Evolutionary conservation across 306 rosid genomes (phyloP).

Genomic region (Ormosia semicastrata): DNA sequence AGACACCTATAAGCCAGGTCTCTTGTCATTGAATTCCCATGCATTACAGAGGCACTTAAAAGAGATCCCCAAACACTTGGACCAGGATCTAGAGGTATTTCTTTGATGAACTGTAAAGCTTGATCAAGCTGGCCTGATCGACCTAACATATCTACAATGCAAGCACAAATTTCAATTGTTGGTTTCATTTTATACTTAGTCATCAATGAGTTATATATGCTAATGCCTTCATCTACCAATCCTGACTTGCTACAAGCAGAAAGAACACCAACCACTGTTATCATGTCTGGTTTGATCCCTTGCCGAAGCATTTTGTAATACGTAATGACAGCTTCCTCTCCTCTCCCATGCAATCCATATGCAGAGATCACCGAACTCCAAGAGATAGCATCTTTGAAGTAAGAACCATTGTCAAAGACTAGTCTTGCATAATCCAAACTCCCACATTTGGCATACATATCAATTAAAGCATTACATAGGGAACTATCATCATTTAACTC

Average conservation of each 20-base stretch:
- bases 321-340: constrained; percentile 59
- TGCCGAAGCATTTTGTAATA: constrained; percentile 55
- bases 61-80: constrained; percentile 87
- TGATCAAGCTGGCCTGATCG: constrained; percentile 62
- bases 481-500: constrained; percentile 45
- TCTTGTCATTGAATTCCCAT: constrained; percentile 54
- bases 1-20: constrained; percentile 63
- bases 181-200: constrained; percentile 49
- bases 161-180: constrained; percentile 70
- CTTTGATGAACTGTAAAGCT: constrained; percentile 57
- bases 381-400: constrained; percentile 55
- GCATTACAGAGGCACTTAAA: constrained; percentile 57
- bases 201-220: constrained; percentile 47
- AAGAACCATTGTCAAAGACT: constrained; percentile 54
- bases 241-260: constrained; percentile 80
- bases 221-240: constrained; percentile 68
- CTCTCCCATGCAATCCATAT: constrained; percentile 79
- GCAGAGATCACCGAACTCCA: constrained; percentile 82
- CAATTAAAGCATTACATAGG: constrained; percentile 66
- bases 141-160: constrained; percentile 77
- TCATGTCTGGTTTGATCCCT: constrained; percentile 61
- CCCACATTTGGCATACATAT: constrained; percentile 86
- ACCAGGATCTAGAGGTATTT: constrained; percentile 60
- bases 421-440: constrained; percentile 55
- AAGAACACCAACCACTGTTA: constrained; percentile 73